Evolutionary conservation across 768 basidiomycete genomes (phyloP), one percentile per base, ranked within the genome.

Genomic region (Psilocybe tampanensis): DNA sequence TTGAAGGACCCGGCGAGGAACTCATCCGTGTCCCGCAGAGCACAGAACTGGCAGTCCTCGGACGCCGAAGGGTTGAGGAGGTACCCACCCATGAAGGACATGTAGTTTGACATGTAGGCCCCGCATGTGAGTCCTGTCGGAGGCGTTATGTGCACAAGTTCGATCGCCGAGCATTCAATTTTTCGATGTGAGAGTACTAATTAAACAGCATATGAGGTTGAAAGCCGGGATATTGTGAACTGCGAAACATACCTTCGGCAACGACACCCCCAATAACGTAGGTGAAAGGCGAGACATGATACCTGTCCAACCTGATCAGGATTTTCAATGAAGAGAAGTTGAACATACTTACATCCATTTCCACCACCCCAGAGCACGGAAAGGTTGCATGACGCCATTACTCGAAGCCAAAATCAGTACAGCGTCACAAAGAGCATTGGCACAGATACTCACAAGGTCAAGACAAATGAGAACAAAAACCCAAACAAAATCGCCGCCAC

Each of bases 281-380:
- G 1, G 77, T 79, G 56, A 70, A 78, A 0, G 81, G 80, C 2
- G 81, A 79, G 3, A 80, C 44, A 42, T 68, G 70, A 55, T 83
- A 88, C 86, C 47, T 48, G n/a, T 17, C 8, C 13, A 24, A 18
- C 15, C 19, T 4, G n/a, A 18, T 23, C 17, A 32, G 22, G 18
- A 32, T 19, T 4, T 5, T 18, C 12, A 21, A 18, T 11, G 17
- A 33, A n/a, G n/a, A 48, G n/a, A 2, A 13, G 7, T n/a, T 9
- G 13, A 23, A 45, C 47, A 18, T 32, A 45, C 47, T 15, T 32
- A 48, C 47, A 88, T 86, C 86, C 87, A 89, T 50, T 70, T 66
- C 88, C 87, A 89, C 81, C 85, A 86, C 13, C 81, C 80, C 2
- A 89, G 79, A 8, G 74, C 73, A 8, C 75, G 60, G 62, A 74